Conservation (phyloP, 1,139 yeast species). For the Candida sp. region DNA sequence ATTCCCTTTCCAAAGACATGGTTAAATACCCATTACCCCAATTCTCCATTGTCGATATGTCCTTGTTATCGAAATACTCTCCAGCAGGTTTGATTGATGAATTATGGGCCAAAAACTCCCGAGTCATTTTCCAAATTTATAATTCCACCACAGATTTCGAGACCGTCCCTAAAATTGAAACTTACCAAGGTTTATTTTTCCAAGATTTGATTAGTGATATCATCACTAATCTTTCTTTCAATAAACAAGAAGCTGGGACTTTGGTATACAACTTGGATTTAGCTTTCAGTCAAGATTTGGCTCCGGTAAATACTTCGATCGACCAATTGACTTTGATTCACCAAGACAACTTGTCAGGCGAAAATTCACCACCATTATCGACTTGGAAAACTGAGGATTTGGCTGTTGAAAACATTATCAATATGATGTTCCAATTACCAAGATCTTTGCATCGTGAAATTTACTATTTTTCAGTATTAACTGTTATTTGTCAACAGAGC, state of each 20-base stretch:
- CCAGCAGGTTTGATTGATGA: constrained; percentile 34
- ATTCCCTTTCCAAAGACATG: constrained; percentile 36
- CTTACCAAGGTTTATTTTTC: constrained; percentile 57
- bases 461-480: constrained; percentile 83
- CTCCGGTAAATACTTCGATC: constrained; percentile 80
- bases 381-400: constrained; percentile 94
- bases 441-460: constrained; percentile 61
- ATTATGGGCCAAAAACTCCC: constrained; percentile 46
- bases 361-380: constrained; percentile 44
- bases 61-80: constrained; percentile 24
- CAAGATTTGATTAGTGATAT: constrained; percentile 76
- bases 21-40: constrained; percentile 47
- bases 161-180: constrained; percentile 68
- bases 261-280: constrained; percentile 75
- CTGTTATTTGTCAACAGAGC: constrained; percentile 83
- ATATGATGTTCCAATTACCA: constrained; percentile 77
- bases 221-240: constrained; percentile 79
- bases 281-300: constrained; percentile 64
- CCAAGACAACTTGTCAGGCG: constrained; percentile 38
- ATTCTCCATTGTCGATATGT: constrained; percentile 44
- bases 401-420: constrained; percentile 78
- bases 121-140: constrained; percentile 66
- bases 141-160: constrained; percentile 47
- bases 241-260: constrained; percentile 82
- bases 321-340: constrained; percentile 54